Base-by-base conservation (phyloP, 2,329 filamentous ascomycete species). In the Mycosphaerella arachidis region DNA sequence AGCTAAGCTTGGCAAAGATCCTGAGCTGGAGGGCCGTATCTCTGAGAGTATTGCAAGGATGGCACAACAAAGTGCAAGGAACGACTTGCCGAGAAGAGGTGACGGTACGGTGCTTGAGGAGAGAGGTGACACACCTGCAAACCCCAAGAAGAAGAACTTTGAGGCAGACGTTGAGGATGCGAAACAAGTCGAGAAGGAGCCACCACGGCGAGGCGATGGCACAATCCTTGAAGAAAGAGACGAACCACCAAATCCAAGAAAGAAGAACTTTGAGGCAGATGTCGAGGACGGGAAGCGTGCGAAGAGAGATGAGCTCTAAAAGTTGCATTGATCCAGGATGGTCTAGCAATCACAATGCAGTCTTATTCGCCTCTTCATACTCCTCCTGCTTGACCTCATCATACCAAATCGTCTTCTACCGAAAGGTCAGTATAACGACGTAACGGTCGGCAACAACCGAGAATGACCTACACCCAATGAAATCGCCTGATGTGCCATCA, bases 91-190 rank as follows among this genome's bases (percentile, higher is more conserved):
- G 60, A 67, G 61, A 58, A 68, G 68, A 60, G 79, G 78, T 1
- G 79, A 80, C 62, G 79, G 82, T 31, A 77, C 78, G 3, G 71
- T 81, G 54, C 62, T 77, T 59, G 69, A 79, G 62, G 71, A 69
- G 43, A 59, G 72, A 52, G 66, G 66, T 6, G 73, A 69, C 64
- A 73, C 67, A 64, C 75, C 72, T 29, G 68, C 71, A 30, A 86
- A 86, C 70, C 82, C 83, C 6, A 86, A 82, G 77, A 86, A 86
- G 76, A 81, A 83, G 74, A 81, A 82, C 74, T 85, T 83, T 77
- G 83, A 86, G 64, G 83, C 83, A 59, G 73, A 76, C 31, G 71
- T 68, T 48, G 76, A 78, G 62, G 71, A 70, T 58, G 61, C 57
- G 50, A 70, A 69, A 63, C 66, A 67, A 24, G 65, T 64, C 48